Conservation (phyloP, 768 basidiomycete genomes). For the Mycena amicta region DNA sequence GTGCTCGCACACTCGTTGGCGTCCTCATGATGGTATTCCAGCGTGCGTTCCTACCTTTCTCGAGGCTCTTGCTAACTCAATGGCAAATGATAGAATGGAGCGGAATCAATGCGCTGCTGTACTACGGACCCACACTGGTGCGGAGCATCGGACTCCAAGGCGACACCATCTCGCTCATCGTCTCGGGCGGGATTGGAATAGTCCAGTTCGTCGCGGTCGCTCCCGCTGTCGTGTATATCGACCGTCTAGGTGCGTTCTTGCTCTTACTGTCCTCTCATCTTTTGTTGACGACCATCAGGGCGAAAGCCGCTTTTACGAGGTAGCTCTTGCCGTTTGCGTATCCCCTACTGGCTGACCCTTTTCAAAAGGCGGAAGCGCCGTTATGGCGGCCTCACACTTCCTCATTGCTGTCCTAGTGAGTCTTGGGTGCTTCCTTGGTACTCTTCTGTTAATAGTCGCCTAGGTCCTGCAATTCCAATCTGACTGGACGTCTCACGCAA, state of each 20-base stretch:
- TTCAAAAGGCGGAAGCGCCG: constrained; percentile 55
- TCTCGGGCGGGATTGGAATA: constrained; percentile 78
- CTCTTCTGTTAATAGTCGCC: no score
- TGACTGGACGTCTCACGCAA: constrained; percentile 60
- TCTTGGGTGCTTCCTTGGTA: no score
- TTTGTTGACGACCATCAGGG: constrained; percentile 43
- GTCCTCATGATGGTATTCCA: constrained; percentile 82
- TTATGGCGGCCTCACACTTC: constrained; percentile 69
- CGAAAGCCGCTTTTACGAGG: constrained; percentile 65
- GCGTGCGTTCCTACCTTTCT: constrained; percentile 47
- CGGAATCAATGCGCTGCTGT: constrained; percentile 82
- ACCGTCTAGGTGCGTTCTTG: constrained; percentile 53
- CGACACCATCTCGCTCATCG: constrained; percentile 60
- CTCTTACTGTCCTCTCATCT: background rate
- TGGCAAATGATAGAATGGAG: constrained; percentile 65
- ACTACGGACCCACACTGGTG: constrained; percentile 79
- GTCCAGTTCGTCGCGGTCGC: constrained; percentile 77
- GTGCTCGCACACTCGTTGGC: constrained; percentile 67
- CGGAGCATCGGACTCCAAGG: constrained; percentile 63
- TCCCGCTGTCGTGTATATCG: constrained; percentile 73
- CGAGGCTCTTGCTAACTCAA: background rate
- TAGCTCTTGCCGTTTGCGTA: constrained; percentile 13
- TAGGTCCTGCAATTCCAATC: constrained; percentile 52
- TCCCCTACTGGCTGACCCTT: background rate
- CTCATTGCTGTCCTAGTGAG: constrained; percentile 65